A percentile compares a stretch with the other conserved stretches of the same genome.
phyloP scores from a whole-genome alignment of 495 filamentous ascomycete species.

The Baudoinia panamericana region DNA sequence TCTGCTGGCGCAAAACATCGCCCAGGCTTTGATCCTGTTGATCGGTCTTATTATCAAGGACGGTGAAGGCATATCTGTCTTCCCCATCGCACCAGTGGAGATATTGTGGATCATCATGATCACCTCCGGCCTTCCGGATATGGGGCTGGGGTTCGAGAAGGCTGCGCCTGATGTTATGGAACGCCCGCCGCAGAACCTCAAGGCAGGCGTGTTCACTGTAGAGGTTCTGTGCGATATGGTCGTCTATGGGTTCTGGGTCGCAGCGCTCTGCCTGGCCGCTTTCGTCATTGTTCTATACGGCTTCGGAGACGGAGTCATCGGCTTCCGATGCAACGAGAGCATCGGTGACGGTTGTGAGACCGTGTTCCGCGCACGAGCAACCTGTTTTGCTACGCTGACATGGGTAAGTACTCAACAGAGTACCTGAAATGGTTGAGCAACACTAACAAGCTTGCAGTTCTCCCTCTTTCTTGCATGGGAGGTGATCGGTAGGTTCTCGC shows the following conservation, averaged over 20 bases:
- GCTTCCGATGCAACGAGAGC: constrained; percentile 49
- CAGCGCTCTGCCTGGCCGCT: constrained; percentile 49
- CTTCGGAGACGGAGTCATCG: constrained; percentile 46
- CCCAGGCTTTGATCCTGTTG: constrained; percentile 58
- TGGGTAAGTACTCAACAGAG: constrained; percentile 41
- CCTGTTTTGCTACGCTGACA: constrained; percentile 63
- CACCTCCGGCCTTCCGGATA: constrained; percentile 60
- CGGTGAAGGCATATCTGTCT: constrained; percentile 47
- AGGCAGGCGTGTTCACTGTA: constrained; percentile 54
- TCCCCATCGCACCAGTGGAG: constrained; percentile 60
- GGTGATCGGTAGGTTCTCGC: constrained; percentile 16
- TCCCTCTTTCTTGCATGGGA: constrained; percentile 50
- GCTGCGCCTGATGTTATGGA: constrained; percentile 55
- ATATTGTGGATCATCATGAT: constrained; percentile 72
- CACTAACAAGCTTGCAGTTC: constrained; percentile 2
- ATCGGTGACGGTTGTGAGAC: constrained; percentile 42
- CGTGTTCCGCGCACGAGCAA: constrained; percentile 64
- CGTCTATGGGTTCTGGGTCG: constrained; percentile 60
- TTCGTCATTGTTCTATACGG: constrained; percentile 61
- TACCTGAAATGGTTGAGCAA: neutral
- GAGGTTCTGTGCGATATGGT: constrained; percentile 61
- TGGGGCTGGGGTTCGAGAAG: constrained; percentile 60
- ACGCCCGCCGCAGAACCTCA: constrained; percentile 54
- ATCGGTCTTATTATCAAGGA: constrained; percentile 64
- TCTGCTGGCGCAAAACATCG: constrained; percentile 58